These are phyloP conservation scores for Knufia petricola DNA, from an alignment of 2,329 filamentous ascomycete species.

Conservation along the genomic window DNA sequence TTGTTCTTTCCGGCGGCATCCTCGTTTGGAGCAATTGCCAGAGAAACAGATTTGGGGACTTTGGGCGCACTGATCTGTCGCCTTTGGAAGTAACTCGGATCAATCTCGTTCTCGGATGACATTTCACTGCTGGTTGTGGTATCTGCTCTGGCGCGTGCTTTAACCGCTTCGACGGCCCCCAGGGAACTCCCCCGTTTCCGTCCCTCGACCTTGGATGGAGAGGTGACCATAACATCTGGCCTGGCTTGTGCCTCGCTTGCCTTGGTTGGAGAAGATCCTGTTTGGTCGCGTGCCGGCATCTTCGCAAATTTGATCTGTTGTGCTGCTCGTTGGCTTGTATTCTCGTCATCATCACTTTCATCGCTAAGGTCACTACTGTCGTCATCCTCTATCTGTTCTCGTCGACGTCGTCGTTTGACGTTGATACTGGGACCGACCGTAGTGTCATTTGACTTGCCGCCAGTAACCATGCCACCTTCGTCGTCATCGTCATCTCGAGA, in stretches of 20 bases:
- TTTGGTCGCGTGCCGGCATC: slow-evolving; percentile 78
- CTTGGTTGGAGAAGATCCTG: slow-evolving; percentile 79
- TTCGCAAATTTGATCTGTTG: slow-evolving; percentile 95
- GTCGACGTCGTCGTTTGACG: slow-evolving; percentile 42
- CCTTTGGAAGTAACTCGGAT: slow-evolving; percentile 43
- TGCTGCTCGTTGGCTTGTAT: slow-evolving; percentile 48
- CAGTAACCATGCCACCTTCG: slow-evolving; percentile 55
- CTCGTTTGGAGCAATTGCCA: slow-evolving; percentile 16
- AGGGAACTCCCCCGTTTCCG: slow-evolving; percentile 47
- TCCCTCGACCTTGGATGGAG: slow-evolving; percentile 42
- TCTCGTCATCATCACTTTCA: slow-evolving; percentile 55
- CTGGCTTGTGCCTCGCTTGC: slow-evolving; percentile 35
- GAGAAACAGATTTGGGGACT: slow-evolving; percentile 29
- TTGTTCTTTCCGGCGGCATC: slow-evolving; percentile 20
- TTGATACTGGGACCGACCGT: slow-evolving; percentile 44
- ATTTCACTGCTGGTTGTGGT: slow-evolving; percentile 58
- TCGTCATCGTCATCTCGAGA: slow-evolving; percentile 47
- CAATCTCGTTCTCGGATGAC: slow-evolving; percentile 54
- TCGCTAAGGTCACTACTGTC: slow-evolving; percentile 59
- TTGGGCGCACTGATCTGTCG: slow-evolving; percentile 41
- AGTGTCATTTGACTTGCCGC: slow-evolving; percentile 46
- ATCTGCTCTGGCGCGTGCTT: slow-evolving; percentile 48
- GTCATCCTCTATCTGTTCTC: slow-evolving; percentile 52
- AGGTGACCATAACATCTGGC: slow-evolving; percentile 45
- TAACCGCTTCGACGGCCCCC: slow-evolving; percentile 44